A percentile compares a stretch with the other conserved stretches of the same genome.
These are phyloP conservation scores for Aurantiochytrium sp. DNA, from an alignment of 108 stramenopile species.

Conservation along the genomic window DNA sequence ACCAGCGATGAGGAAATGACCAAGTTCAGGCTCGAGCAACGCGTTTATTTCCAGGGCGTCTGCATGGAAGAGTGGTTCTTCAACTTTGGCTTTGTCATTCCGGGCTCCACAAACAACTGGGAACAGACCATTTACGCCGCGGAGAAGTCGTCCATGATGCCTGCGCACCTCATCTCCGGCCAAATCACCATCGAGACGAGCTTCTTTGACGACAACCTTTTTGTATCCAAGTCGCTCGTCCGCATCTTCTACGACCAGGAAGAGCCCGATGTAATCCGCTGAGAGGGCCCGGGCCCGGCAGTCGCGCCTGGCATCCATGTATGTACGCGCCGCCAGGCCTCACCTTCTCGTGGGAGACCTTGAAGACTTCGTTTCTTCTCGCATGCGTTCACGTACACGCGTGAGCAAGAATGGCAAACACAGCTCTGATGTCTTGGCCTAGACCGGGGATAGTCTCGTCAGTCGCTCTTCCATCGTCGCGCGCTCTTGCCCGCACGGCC, in stretches of 20 bases:
- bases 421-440: no score
- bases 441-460: no score
- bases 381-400: no score
- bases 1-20: constrained; percentile 41
- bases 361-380: no score
- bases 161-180: constrained; percentile 39
- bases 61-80: constrained; percentile 62
- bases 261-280: neutral
- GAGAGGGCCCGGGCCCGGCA: neutral
- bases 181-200: constrained; percentile 57
- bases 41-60: constrained; percentile 37
- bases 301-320: neutral
- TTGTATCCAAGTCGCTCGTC: constrained; percentile 56
- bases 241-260: constrained; percentile 56
- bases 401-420: no score
- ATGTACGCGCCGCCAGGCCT: neutral
- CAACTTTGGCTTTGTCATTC: constrained; percentile 64
- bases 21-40: constrained; percentile 55
- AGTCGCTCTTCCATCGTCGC: no score
- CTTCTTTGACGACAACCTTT: constrained; percentile 55
- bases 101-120: constrained; percentile 61
- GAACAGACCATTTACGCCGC: constrained; percentile 63
- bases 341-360: no score
- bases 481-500: no score
- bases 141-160: constrained; percentile 31